Evolutionary conservation across 148 eudicot species (phyloP), one percentile per base, ranked within the genome.

Genomic region (Limonium bicolor): DNA sequence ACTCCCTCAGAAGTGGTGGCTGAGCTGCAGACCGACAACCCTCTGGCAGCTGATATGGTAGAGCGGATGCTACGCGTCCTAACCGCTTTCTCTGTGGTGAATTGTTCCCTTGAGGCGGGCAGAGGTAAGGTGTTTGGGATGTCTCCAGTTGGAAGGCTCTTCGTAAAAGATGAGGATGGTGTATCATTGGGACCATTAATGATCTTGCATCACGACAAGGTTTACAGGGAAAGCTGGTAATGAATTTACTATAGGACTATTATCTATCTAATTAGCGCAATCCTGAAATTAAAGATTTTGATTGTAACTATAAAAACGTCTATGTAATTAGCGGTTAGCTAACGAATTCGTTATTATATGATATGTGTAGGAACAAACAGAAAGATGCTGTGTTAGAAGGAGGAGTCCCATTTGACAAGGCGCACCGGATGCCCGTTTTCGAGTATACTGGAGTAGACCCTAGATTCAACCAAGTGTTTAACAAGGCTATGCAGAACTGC

Each of bases 31-130:
- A 31, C 40, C 6, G 36, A 12, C 2, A 61, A 57, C 42, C 76
- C 58, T 2, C 27, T 42, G 2, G 74, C 74, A 2, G 36, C 66
- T 1, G 25, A 30, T 21, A 51, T 64, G 62, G 32, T 69, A 30
- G 74, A 69, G n/a, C 58, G 66, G 25, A 60, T 71, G 59, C 65
- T 71, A 11, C 53, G 72, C 3, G 42, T 71, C 10, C 57, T 62
- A 9, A 62, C 64, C 1, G 20, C n/a, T n/a, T n/a, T n/a, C n/a
- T n/a, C n/a, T n/a, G n/a, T n/a, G n/a, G n/a, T n/a, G n/a, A n/a
- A 28, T 20, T 54, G 39, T 51, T 36, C 3, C 7, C 10, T 29
- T n/a, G 3, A 7, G 10, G 33, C 10, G 33, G 46, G 31, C n/a
- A 52, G 25, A 1, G 33, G 48, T 8, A 0, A 35, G 20, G 30